Conservation (phyloP, 2,329 filamentous ascomycete genomes). For the Pestalotiopsis sp. region DNA sequence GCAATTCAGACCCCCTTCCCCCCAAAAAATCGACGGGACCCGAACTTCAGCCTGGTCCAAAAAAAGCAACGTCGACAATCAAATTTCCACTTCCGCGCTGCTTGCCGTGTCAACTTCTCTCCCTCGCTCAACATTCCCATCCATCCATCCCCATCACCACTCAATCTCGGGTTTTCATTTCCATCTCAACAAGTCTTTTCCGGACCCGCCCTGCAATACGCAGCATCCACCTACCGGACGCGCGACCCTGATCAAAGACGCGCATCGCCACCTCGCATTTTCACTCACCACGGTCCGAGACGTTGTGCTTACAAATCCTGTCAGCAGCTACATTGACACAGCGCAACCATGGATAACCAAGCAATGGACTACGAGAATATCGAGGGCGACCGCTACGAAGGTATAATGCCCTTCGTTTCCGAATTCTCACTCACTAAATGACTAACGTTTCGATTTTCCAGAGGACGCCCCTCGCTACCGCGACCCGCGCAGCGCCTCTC, state of each 20-base stretch:
- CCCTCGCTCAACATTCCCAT: neutral
- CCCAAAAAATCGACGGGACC: neutral
- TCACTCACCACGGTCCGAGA: neutral
- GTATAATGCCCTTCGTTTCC: constrained; percentile 41
- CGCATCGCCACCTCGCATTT: neutral
- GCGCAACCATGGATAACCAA: constrained; percentile 56
- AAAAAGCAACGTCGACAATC: constrained; percentile 1
- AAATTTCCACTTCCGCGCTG: neutral
- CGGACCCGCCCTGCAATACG: neutral
- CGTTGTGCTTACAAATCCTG: neutral
- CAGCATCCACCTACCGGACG: neutral
- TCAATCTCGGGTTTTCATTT: neutral
- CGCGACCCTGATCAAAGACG: neutral
- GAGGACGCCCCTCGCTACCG: constrained; percentile 66
- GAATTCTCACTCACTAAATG: neutral
- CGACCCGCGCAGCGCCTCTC: constrained; percentile 66
- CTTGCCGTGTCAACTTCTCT: constrained; percentile 1
- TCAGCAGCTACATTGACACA: neutral
- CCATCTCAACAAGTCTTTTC: neutral
- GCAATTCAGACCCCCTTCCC: neutral
- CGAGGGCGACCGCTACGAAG: constrained; percentile 67
- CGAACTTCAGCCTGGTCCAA: neutral
- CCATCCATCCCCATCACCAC: neutral
- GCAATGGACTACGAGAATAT: constrained; percentile 72
- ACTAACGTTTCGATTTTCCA: constrained; percentile 26